phyloP scores from a whole-genome alignment of 2,329 filamentous ascomycete genomes.

The Scytalidium lignicola region DNA sequence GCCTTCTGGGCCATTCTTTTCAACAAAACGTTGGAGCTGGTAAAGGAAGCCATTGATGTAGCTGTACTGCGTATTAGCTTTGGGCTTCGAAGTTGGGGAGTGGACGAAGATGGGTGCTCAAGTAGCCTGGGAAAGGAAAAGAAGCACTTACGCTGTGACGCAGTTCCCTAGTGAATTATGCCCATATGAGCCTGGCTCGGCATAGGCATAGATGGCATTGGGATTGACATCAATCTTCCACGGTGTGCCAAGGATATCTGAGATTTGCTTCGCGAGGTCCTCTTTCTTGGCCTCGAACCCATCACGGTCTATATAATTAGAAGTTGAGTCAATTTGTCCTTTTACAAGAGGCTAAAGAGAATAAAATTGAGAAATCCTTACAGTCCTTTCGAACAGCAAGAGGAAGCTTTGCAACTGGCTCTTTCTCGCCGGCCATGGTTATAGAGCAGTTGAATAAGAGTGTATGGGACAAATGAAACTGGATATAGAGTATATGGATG shows the following conservation, averaged over 20 bases:
- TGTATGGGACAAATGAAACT: neutral
- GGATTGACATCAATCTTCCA: slow-evolving; percentile 48
- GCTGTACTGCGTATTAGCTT: slow-evolving; percentile 21
- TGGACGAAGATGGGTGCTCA: too few species aligned
- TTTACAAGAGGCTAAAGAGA: neutral
- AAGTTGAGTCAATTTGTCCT: too few species aligned
- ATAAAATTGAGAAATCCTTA: slow-evolving; percentile 21
- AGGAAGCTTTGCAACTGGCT: slow-evolving; percentile 45
- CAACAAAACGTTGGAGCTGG: slow-evolving; percentile 35
- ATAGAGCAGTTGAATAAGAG: neutral
- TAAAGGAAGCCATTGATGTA: slow-evolving; percentile 39
- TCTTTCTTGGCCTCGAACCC: slow-evolving; percentile 44
- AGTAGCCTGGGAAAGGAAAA: too few species aligned
- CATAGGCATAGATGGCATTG: slow-evolving; percentile 42
- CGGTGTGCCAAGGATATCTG: slow-evolving; percentile 37
- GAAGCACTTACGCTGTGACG: slow-evolving; percentile 34
- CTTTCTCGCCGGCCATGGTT: slow-evolving; percentile 18
- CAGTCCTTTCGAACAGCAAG: slow-evolving; percentile 48
- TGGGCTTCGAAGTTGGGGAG: too few species aligned
- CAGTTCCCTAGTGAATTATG: slow-evolving; percentile 38
- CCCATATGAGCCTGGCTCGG: slow-evolving; percentile 26
- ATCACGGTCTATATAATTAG: slow-evolving; percentile 40
- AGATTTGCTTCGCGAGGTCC: slow-evolving; percentile 39
- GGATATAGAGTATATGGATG: neutral
- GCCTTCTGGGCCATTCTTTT: slow-evolving; percentile 32